Conservation (phyloP, 2,329 filamentous ascomycete species). For the Penicillium sclerotiorum region DNA sequence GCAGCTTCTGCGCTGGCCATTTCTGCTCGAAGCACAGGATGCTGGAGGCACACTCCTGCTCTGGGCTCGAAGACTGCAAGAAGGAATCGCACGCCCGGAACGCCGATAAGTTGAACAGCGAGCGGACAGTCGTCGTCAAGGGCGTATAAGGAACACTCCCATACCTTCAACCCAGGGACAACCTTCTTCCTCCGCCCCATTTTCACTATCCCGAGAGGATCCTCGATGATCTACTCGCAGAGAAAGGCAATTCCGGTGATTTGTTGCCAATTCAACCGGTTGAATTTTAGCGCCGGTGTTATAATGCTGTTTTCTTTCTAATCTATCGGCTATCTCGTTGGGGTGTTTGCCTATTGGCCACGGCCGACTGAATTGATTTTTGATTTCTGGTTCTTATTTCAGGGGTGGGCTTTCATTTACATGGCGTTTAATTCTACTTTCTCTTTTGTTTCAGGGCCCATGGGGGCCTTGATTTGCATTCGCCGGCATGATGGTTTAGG, state of each 20-base stretch:
- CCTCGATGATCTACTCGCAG: not conserved
- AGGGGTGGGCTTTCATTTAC: slow-evolving; percentile 9
- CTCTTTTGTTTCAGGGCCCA: not conserved
- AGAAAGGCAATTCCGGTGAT: slow-evolving; percentile 12
- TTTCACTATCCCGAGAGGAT: not conserved
- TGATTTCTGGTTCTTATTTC: slow-evolving; percentile 9
- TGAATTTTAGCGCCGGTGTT: slow-evolving; percentile 39
- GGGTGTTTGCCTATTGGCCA: slow-evolving; percentile 13
- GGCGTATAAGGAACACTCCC: slow-evolving; percentile 64
- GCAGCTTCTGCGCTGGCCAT: slow-evolving; percentile 89
- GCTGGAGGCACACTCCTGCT: slow-evolving; percentile 92
- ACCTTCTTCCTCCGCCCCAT: not conserved
- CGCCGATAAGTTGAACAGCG: slow-evolving; percentile 84
- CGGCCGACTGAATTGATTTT: slow-evolving; percentile 8
- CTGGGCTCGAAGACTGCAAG: slow-evolving; percentile 93
- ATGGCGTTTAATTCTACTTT: slow-evolving; percentile 5
- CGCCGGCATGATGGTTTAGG: slow-evolving; percentile 31
- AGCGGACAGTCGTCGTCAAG: slow-evolving; percentile 92
- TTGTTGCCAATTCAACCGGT: slow-evolving; percentile 21
- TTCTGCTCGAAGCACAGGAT: slow-evolving; percentile 95
- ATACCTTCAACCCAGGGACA: not conserved
- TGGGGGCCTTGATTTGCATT: slow-evolving; percentile 16
- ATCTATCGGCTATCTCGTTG: slow-evolving; percentile 5
- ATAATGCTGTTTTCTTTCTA: not conserved
- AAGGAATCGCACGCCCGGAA: slow-evolving; percentile 96